A percentile compares a stretch with the other conserved stretches of the same genome.
Conservation (phyloP, 2,329 filamentous ascomycete genomes). For the Fusarium napiforme region DNA sequence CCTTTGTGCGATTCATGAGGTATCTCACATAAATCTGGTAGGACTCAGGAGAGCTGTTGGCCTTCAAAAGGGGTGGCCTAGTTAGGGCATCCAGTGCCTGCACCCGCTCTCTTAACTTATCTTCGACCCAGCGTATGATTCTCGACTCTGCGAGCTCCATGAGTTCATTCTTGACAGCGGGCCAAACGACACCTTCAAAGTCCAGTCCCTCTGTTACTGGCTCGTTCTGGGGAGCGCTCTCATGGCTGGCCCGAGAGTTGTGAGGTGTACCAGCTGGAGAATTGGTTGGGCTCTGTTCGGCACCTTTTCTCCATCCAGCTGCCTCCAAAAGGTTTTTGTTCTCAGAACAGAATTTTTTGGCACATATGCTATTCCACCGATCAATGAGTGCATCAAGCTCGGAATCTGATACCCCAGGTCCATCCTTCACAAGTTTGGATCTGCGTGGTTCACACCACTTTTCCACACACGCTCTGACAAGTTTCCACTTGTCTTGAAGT, state of each 20-base stretch:
- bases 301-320: background rate
- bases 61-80: background rate
- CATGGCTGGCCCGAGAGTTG: background rate
- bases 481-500: fast-evolving
- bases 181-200: background rate
- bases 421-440: background rate
- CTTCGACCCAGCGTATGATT: background rate
- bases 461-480: fast-evolving
- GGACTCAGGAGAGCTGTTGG: background rate
- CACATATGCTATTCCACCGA: background rate
- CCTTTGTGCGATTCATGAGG: background rate
- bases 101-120: fast-evolving
- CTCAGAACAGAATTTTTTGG: fast-evolving
- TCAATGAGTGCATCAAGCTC: background rate
- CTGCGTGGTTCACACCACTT: background rate
- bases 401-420: fast-evolving
- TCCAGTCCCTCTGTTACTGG: fast-evolving
- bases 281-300: background rate
- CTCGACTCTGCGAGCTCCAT: background rate
- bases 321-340: background rate
- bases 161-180: background rate
- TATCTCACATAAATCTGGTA: background rate
- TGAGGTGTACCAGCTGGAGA: background rate
- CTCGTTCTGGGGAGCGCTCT: fast-evolving
- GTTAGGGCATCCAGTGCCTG: background rate